Conservation (phyloP, 2,329 filamentous ascomycete species). For the Fusarium albidum region DNA sequence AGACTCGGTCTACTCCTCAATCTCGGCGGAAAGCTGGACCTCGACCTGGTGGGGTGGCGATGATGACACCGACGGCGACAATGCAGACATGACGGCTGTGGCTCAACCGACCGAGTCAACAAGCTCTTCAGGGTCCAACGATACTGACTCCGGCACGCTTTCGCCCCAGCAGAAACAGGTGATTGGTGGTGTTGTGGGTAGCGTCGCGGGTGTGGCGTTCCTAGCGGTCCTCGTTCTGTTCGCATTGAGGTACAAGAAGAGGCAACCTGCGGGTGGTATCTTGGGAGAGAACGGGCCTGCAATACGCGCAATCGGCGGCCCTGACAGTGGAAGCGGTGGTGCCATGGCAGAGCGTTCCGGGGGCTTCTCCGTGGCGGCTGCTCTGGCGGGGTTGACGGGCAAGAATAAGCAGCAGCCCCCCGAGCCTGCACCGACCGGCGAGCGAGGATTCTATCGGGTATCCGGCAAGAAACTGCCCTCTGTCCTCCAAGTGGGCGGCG, state of each 20-base stretch:
- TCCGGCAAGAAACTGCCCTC: constrained; percentile 72
- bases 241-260: constrained; percentile 64
- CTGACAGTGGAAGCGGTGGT: constrained; percentile 30
- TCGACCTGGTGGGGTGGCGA: constrained; percentile 32
- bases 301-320: constrained; percentile 34
- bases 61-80: constrained; percentile 22
- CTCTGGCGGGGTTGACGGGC: constrained; percentile 56
- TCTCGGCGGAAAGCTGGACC: constrained; percentile 38
- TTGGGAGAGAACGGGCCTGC: constrained; percentile 51
- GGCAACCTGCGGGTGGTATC: constrained; percentile 53
- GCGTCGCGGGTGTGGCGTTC: constrained; percentile 66
- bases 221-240: constrained; percentile 62
- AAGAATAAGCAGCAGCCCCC: constrained; percentile 45
- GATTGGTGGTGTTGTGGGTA: constrained; percentile 65
- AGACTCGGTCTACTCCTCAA: constrained; percentile 36
- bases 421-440: constrained; percentile 49
- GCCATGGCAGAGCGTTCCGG: constrained; percentile 57
- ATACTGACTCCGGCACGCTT: constrained; percentile 35
- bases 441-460: constrained; percentile 70
- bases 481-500: constrained; percentile 68
- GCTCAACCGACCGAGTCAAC: constrained; percentile 35
- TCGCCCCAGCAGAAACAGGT: constrained; percentile 50
- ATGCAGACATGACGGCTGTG: constrained; percentile 25
- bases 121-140: constrained; percentile 28
- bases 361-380: constrained; percentile 54